Base-by-base conservation (phyloP, 306 rosid genomes). In the Sphenostylis stenocarpa region DNA sequence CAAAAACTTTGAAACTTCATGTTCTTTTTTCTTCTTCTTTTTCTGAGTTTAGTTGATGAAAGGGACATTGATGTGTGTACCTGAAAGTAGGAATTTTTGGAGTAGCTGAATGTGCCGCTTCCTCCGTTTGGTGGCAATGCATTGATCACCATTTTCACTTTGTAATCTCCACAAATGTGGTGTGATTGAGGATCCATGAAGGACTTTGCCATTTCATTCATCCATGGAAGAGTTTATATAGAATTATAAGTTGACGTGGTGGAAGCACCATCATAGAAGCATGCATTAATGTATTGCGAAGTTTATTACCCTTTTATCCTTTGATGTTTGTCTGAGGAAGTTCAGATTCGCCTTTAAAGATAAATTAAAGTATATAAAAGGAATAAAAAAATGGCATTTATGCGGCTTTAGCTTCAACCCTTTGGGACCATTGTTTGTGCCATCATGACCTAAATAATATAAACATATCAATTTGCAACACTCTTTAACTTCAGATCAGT, bases 51-150 rank as follows among this genome's bases (percentile, higher is more conserved):
- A 5, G 43, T 60, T 31, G 21, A 28, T 29, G 67, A 28, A 60
- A 29, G 14, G 41, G 43, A 60, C 16, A 6, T 28, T 15, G 1
- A 31, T 14, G 21, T 58, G 76, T 67, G 17, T 58, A 87, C 89
- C 91, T 88, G 89, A 77, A 47, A 76, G 75, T n/a, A 60, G 43
- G 89, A 85, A 43, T 83, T 85, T 70, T 79, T 81, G 75, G 76
- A 67, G 79, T 83, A 85, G 86, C 91, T 85, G 73, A 62, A 51
- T 19, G 49, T 67, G 34, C 86, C 89, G 57, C 43, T 51, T 12
- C 91, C 91, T 24, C 85, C 89, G 61, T 80, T 85, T 41, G 78
- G 71, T 12, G 91, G 86, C 21, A 64, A 41, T 0, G 82, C 51
- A 23, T 69, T 43, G 29, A 33, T 51, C 14, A 60, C 64, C 56